A percentile compares a stretch with the other conserved stretches of the same genome.
Evolutionary conservation across 805 yeast species (phyloP).

Genomic region (Ogataea pini): DNA sequence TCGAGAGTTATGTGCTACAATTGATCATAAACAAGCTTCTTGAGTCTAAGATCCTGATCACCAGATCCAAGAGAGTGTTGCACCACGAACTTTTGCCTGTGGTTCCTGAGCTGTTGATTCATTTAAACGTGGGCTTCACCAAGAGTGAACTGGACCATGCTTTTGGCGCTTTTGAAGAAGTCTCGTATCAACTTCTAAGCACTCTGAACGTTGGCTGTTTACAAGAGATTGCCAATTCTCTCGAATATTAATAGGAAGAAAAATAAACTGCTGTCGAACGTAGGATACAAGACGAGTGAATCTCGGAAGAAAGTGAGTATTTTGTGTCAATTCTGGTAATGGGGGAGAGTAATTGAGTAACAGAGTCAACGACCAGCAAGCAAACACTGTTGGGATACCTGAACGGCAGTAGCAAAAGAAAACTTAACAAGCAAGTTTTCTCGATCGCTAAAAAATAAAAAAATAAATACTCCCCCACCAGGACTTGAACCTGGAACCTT

Average conservation of each 20-base stretch:
- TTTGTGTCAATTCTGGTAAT: too few species aligned
- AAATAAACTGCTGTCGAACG: neutral
- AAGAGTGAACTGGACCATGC: constrained; percentile 46
- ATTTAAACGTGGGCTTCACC: constrained; percentile 48
- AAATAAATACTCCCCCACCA: constrained; percentile 41
- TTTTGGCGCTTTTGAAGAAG: constrained; percentile 39
- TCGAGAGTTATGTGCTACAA: constrained; percentile 66
- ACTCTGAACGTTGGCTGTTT: constrained; percentile 9
- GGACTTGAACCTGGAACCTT: constrained; percentile 56
- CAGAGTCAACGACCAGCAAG: too few species aligned
- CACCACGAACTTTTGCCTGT: constrained; percentile 75
- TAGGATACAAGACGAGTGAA: too few species aligned
- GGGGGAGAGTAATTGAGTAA: too few species aligned
- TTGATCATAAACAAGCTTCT: constrained; percentile 60
- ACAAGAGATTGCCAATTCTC: constrained; percentile 13
- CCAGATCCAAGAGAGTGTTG: constrained; percentile 56
- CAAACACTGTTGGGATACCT: too few species aligned
- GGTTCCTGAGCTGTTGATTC: constrained; percentile 58
- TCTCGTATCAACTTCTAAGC: constrained; percentile 20
- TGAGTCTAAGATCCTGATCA: constrained; percentile 55
- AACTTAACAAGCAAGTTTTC: too few species aligned
- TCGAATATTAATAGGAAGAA: constrained; percentile 12
- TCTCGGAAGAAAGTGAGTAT: too few species aligned
- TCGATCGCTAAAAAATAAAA: constrained; percentile 1
- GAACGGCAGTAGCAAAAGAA: neutral